A percentile compares a stretch with the other conserved stretches of the same genome.
These are phyloP conservation scores for Chaetomiaceae sp. DNA, from an alignment of 2,329 filamentous ascomycete species.

Conservation along the genomic window DNA sequence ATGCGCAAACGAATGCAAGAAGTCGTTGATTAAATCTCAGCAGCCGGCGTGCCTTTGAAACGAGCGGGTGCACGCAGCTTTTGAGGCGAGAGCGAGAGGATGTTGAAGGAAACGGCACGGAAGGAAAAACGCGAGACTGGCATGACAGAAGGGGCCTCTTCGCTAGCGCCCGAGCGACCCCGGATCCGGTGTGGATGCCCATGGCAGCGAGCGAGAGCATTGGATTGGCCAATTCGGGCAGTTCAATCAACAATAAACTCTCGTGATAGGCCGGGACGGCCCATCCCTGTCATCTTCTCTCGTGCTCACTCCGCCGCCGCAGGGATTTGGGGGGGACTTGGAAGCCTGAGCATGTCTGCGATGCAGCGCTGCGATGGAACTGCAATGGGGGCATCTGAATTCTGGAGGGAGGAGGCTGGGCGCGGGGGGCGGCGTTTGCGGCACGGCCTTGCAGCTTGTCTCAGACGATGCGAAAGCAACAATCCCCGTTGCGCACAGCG, in stretches of 20 bases:
- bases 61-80: slow-evolving; percentile 22
- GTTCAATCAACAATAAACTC: slow-evolving; percentile 14
- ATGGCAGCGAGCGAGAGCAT: slow-evolving; percentile 17
- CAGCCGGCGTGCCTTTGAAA: slow-evolving; percentile 15
- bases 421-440: slow-evolving; percentile 8
- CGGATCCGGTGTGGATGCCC: slow-evolving; percentile 14
- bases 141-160: slow-evolving; percentile 16
- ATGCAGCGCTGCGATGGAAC: slow-evolving; percentile 5
- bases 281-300: slow-evolving; percentile 14
- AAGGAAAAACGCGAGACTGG: slow-evolving; percentile 17
- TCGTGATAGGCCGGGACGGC: slow-evolving; percentile 20
- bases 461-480: slow-evolving; percentile 11
- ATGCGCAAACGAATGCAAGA: slow-evolving; percentile 21
- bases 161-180: slow-evolving; percentile 1
- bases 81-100: too few relatives aligned
- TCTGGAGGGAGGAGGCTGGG: slow-evolving; percentile 7
- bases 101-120: slow-evolving; percentile 5
- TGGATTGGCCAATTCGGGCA: slow-evolving; percentile 13
- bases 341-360: background rate
- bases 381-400: background rate
- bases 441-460: slow-evolving; percentile 11
- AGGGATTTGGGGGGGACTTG: slow-evolving; percentile 13
- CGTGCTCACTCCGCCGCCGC: slow-evolving; percentile 6
- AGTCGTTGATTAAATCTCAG: slow-evolving; percentile 6
- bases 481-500: background rate